phyloP scores from a whole-genome alignment of 176 grass and related monocot genomes.

The Hordeum vulgare region MorexV3_pseudomolecules_assembly NC_058521.1:32857940-32858439 shows the following conservation, averaged over 20 bases:
- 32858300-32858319: conserved; percentile 97
- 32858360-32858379: conserved; percentile 71
- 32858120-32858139: not conserved
- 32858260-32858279: conserved; percentile 74
- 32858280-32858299: conserved; percentile 81
- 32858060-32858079: not conserved
- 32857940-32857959: not conserved
- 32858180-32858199: not conserved
- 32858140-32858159: not conserved
- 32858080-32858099: not conserved
- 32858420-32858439: conserved; percentile 97
- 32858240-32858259: conserved; percentile 83
- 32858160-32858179: not conserved
- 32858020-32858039: not conserved
- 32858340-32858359: conserved; percentile 57
- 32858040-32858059: not conserved
- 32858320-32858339: conserved; percentile 81
- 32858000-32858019: not conserved
- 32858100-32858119: not conserved
- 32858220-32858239: conserved; percentile 75
- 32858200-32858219: conserved; percentile 10
- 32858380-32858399: conserved; percentile 86
- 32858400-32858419: conserved; percentile 65
- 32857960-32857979: not conserved
- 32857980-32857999: not conserved